Evolutionary conservation across 2,329 filamentous ascomycete genomes (phyloP), one percentile per base, ranked within the genome.

Genomic region (Sporothrix brunneoviolacea): DNA sequence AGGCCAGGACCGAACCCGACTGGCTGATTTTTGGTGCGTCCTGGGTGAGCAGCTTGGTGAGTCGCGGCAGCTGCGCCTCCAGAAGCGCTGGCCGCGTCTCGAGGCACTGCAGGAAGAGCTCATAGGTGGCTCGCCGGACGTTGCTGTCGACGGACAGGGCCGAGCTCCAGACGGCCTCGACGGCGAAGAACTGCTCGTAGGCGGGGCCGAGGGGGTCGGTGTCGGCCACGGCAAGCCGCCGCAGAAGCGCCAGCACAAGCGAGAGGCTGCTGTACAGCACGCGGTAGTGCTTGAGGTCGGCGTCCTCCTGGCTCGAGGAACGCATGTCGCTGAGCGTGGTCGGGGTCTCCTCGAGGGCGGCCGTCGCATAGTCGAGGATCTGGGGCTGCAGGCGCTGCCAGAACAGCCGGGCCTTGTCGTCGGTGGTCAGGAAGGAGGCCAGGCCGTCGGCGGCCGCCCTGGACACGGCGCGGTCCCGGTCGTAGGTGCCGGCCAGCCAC

Each of bases 401-500:
- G 52, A 97, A 84, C 43, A 79, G 77, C 19, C 72, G 70, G 33
- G 85, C 71, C 68, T 96, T 98, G 50, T 94, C 89, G 16, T 86
- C 79, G 0, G 85, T 89, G 18, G 79, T 78, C 50, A 97, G 84
- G 36, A 95, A 87, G 3, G 77, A 78, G 1, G 79, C 77, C 16
- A 96, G 73, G 0, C 91, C 86, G 40, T 91, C 84, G 52, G 79
- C 76, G 2, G 91, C 90, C n/a, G 88, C 82, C 51, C 83, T 81
- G 8, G 86, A 76, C 13, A 90, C 89, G 16, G 76, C 76, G 50
- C 83, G 82, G 62, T 98, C 91, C 57, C 80, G 85, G 65, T 98
- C 93, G 63, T 90, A 95, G 2, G 86, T 79, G 1, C 91, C 93
- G 8, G 88, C 86, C 12, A 97, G 76, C 93, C 94, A 98, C n/a